Percentiles rank a stretch among this genome's conserved stretches.
Conservation (phyloP, 306 rosid species). For the Cucumis hystrix region DNA sequence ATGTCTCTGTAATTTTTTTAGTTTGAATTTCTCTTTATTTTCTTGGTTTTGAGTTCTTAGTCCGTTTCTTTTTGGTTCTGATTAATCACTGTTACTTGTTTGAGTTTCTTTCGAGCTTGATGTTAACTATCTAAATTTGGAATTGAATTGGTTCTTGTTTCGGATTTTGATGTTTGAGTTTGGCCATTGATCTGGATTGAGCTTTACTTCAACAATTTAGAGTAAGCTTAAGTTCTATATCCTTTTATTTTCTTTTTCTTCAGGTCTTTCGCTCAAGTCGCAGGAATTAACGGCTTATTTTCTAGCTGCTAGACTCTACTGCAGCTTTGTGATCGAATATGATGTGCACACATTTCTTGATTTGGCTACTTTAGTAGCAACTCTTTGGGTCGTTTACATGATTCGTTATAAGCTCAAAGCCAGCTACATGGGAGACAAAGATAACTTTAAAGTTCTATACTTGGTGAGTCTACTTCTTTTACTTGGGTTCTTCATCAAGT, state of each 20-base stretch:
- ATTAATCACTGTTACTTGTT: not conserved
- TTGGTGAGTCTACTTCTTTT: slow-evolving; percentile 30
- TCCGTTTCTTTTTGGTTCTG: not conserved
- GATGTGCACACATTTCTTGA: slow-evolving; percentile 71
- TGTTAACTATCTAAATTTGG: not conserved
- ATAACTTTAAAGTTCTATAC: slow-evolving; percentile 42
- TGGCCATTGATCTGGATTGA: not conserved
- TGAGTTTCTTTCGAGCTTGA: not conserved
- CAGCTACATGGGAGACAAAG: slow-evolving; percentile 57
- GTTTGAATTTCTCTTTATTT: not conserved
- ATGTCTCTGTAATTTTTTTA: not conserved
- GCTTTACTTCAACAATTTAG: not conserved
- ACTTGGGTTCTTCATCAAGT: not conserved
- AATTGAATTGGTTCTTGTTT: not conserved
- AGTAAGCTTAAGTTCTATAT: not conserved
- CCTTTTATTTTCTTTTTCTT: not conserved
- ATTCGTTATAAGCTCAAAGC: slow-evolving; percentile 47
- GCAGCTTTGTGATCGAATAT: slow-evolving; percentile 75
- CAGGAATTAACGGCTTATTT: slow-evolving; percentile 69
- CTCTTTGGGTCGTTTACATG: slow-evolving; percentile 67
- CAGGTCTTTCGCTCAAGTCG: slow-evolving; percentile 69
- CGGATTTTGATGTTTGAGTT: not conserved
- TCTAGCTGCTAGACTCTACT: slow-evolving; percentile 57
- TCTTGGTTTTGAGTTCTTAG: not conserved
- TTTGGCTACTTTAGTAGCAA: slow-evolving; percentile 49